Conservation (phyloP, 371 early-diverging fungal species). For the Mortierella sp. region DNA sequence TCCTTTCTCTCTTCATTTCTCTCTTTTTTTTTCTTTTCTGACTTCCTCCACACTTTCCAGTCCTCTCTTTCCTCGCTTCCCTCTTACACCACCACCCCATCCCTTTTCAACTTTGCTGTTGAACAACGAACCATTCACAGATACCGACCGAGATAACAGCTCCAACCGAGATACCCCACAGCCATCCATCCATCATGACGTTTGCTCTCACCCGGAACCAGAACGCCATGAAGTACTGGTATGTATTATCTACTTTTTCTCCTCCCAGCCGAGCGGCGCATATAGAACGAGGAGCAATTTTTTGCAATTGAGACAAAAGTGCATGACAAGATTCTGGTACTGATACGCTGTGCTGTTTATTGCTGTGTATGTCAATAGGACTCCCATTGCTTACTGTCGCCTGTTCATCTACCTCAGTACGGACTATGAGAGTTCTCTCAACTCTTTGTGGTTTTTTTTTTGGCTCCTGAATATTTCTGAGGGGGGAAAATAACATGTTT, state of each 20-base stretch:
- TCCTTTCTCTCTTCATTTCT: not conserved
- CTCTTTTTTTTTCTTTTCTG: not conserved
- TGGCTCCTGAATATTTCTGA: not conserved
- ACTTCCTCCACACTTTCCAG: not conserved
- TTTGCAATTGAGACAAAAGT: not conserved
- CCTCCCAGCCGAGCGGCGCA: not conserved
- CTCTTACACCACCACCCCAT: not conserved
- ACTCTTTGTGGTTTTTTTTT: not conserved
- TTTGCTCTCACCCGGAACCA: constrained; percentile 28
- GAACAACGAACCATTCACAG: not conserved
- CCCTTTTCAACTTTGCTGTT: not conserved
- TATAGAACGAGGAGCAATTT: not conserved
- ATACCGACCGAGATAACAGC: not conserved
- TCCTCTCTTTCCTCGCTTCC: constrained; percentile 1
- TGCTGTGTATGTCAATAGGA: constrained; percentile 9
- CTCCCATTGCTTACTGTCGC: constrained; percentile 50
- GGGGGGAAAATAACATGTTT: not conserved
- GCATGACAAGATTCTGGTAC: not conserved
- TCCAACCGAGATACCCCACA: not conserved
- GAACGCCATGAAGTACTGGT: constrained; percentile 46
- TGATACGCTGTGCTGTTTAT: not conserved
- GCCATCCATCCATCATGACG: not conserved
- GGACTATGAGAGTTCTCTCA: not conserved
- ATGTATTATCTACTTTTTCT: not conserved
- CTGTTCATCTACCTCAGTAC: constrained; percentile 42